Evolutionary conservation across 129 eudicot genomes (phyloP).

Genomic region (Chrysanthemum lavandulifolium): DNA sequence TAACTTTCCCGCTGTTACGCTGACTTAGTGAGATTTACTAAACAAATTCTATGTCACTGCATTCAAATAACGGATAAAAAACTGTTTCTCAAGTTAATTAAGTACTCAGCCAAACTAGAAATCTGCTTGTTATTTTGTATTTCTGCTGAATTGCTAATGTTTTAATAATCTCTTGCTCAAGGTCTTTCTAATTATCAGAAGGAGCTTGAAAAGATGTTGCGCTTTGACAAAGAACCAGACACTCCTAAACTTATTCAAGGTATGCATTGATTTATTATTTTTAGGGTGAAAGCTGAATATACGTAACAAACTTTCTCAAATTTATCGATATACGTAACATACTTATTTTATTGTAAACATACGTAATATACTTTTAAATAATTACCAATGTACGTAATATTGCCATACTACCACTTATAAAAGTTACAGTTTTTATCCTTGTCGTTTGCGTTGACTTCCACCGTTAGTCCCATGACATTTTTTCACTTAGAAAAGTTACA

Average conservation of each 20-base stretch:
- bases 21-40: background rate
- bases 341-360: too few relatives aligned
- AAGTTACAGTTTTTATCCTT: too few relatives aligned
- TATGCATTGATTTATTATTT: conserved; percentile 23
- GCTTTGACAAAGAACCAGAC: conserved; percentile 91
- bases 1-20: conserved; percentile 24
- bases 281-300: too few relatives aligned
- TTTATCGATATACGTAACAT: too few relatives aligned
- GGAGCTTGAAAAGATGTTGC: conserved; percentile 94
- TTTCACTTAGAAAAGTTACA: too few relatives aligned
- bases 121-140: conserved; percentile 7
- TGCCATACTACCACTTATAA: too few relatives aligned
- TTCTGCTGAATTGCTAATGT: conserved; percentile 20
- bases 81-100: conserved; percentile 19
- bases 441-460: too few relatives aligned
- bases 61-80: background rate
- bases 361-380: too few relatives aligned
- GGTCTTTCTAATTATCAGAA: conserved; percentile 88
- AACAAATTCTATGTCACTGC: conserved; percentile 6
- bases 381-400: too few relatives aligned
- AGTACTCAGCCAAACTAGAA: conserved; percentile 7
- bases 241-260: conserved; percentile 84
- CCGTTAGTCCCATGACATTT: too few relatives aligned
- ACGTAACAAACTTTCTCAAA: too few relatives aligned
- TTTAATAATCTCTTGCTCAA: conserved; percentile 28